Evolutionary conservation across 1,284 basidiomycete species (phyloP).

Genomic region (Puccinia polysora): DNA sequence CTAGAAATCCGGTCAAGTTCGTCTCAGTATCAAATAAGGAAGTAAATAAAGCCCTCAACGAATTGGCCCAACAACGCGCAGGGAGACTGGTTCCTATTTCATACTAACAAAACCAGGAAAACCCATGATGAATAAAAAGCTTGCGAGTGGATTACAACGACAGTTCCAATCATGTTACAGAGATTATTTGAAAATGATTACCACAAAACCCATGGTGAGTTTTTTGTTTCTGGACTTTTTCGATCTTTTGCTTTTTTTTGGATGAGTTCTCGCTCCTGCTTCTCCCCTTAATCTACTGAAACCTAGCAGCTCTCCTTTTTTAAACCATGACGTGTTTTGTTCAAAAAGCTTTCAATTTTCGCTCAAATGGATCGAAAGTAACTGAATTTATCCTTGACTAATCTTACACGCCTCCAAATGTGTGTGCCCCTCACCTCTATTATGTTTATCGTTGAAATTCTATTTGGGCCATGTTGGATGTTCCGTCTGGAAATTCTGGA

Average conservation of each 20-base stretch:
- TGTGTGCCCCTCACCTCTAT: background rate
- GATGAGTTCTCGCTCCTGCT: background rate
- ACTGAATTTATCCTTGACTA: background rate
- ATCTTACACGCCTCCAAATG: background rate
- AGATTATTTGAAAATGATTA: constrained; percentile 14
- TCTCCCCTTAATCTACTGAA: background rate
- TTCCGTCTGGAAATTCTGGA: too few relatives aligned
- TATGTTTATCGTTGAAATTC: background rate
- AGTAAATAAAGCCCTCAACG: too few relatives aligned
- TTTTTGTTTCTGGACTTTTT: background rate
- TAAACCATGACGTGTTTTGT: too few relatives aligned
- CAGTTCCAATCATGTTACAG: constrained; percentile 10
- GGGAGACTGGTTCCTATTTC: background rate
- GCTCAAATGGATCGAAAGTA: background rate
- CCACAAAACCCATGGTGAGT: constrained; percentile 13
- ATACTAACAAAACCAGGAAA: background rate
- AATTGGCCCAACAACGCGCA: too few relatives aligned
- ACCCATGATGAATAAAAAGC: background rate
- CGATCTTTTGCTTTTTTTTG: background rate
- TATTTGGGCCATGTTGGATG: too few relatives aligned
- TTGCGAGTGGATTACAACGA: constrained; percentile 19
- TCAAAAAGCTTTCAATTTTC: too few relatives aligned
- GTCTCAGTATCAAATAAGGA: too few relatives aligned
- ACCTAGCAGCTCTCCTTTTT: too few relatives aligned
- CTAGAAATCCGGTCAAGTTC: too few relatives aligned